Evolutionary conservation across 257 asterid species (phyloP), one percentile per base, ranked within the genome.

Genomic region (Primulina huaijiensis): DNA sequence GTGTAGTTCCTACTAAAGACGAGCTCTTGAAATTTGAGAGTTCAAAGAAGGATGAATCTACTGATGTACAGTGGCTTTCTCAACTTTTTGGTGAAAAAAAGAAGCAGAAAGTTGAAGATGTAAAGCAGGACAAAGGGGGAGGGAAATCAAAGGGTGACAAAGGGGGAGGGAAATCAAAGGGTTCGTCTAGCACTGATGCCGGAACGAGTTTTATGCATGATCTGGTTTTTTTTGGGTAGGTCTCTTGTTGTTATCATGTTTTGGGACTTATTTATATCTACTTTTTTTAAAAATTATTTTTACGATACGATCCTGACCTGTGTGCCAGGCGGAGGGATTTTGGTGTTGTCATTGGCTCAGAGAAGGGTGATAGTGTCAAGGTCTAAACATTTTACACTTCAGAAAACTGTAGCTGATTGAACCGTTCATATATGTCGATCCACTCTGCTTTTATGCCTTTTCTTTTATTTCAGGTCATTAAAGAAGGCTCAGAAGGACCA

Each of bases 1-100:
- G 97, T 78, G 88, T 82, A 53, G 65, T 57, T 73, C 96, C 98
- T 63, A 85, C 96, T 69, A 90, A 86, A 70, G 97, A 86, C 43
- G 99, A 94, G 84, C 93, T 80, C 65, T 81, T 89, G 79, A 94
- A 94, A 84, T 94, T 94, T 81, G 98, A 94, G 83, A 92, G 97
- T 74, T 78, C 95, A 31, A 78, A 80, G 40, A 82, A 83, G 71
- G 87, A 84, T 23, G 97, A 80, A 70, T 78, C 84, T 68, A 84
- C 79, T 30, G 93, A 94, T 66, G 78, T 78, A 19, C 93, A 89
- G 82, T 94, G 94, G 92, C 89, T 94, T 68, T 75, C 96, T 30
- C 87, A 88, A 80, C 97, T 94, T 37, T 90, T 86, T 80, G 97
- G 97, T 27, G 92, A 86, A 77, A 74, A 79, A 60, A 87, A 85